These are phyloP conservation scores for Mycena polygramma DNA, from an alignment of 768 basidiomycete species.

Conservation along the genomic window DNA sequence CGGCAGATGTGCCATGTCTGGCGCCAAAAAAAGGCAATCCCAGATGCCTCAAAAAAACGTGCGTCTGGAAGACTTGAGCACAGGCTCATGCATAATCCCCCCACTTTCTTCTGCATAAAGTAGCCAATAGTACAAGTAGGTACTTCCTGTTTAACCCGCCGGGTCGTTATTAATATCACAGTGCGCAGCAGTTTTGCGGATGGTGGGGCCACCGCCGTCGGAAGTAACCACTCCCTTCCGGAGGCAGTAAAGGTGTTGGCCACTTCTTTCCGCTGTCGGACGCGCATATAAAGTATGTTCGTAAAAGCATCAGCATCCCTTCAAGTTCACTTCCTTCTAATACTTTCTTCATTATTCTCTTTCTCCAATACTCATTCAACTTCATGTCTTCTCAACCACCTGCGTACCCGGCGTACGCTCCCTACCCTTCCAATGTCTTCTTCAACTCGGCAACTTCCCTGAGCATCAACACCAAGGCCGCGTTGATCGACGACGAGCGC, in stretches of 20 bases:
- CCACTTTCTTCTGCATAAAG: too few relatives aligned
- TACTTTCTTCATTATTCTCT: too few relatives aligned
- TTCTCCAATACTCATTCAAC: neutral
- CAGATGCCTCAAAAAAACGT: too few relatives aligned
- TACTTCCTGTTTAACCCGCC: too few relatives aligned
- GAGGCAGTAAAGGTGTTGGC: neutral
- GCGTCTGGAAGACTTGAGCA: too few relatives aligned
- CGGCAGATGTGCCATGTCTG: too few relatives aligned
- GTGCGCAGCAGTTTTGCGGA: too few relatives aligned
- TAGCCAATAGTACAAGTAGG: too few relatives aligned
- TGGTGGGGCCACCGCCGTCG: neutral
- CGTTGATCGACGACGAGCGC: neutral
- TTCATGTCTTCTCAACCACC: constrained; percentile 2
- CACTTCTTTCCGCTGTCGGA: neutral
- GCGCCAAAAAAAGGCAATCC: too few relatives aligned
- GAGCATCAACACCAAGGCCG: neutral
- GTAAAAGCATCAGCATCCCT: neutral
- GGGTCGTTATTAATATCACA: too few relatives aligned
- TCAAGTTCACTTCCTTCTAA: too few relatives aligned
- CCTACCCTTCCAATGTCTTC: neutral
- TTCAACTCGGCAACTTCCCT: constrained; percentile 6
- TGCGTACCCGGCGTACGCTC: constrained; percentile 21
- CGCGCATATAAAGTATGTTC: neutral
- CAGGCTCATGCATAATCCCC: too few relatives aligned
- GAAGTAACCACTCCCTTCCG: neutral